phyloP scores from a whole-genome alignment of 345 rosid species.

The Citrus sp. region DNA sequence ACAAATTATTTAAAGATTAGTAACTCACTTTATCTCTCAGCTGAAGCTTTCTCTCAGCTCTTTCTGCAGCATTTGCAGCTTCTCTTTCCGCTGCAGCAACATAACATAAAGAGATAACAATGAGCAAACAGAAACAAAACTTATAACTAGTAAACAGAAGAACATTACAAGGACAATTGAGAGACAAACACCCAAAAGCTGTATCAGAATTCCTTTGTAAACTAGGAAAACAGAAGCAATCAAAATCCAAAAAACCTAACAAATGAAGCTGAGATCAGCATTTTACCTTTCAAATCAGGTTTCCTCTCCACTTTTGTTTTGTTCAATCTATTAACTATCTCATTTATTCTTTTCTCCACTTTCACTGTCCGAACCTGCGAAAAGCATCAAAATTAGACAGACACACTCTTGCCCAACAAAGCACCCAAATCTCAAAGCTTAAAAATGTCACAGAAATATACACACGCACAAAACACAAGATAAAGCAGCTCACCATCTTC shows the following conservation, averaged over 20 bases:
- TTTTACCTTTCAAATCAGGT: slow-evolving; percentile 85
- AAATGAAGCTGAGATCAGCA: not conserved
- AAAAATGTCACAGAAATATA: not conserved
- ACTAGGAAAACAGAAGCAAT: not conserved
- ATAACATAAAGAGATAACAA: slow-evolving; percentile 3
- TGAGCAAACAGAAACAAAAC: not conserved
- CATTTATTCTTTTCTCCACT: slow-evolving; percentile 94
- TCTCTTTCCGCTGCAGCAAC: slow-evolving; percentile 82
- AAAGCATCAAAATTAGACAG: slow-evolving; percentile 17
- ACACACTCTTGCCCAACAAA: not conserved
- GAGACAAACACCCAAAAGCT: not conserved
- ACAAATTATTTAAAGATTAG: not conserved
- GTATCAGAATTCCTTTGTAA: not conserved
- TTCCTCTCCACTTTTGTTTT: slow-evolving; percentile 86
- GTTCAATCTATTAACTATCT: slow-evolving; percentile 89
- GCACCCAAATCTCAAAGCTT: not conserved
- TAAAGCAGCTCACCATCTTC: slow-evolving; percentile 58
- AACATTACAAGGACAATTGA: not conserved
- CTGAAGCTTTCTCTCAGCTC: slow-evolving; percentile 84
- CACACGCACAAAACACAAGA: not conserved
- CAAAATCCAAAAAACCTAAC: not conserved
- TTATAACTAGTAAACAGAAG: not conserved
- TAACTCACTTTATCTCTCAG: slow-evolving; percentile 79
- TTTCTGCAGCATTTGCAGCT: slow-evolving; percentile 82
- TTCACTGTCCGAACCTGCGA: slow-evolving; percentile 78